Evolutionary conservation across 768 basidiomycete genomes (phyloP).

Genomic region (Kwoniella sp.): DNA sequence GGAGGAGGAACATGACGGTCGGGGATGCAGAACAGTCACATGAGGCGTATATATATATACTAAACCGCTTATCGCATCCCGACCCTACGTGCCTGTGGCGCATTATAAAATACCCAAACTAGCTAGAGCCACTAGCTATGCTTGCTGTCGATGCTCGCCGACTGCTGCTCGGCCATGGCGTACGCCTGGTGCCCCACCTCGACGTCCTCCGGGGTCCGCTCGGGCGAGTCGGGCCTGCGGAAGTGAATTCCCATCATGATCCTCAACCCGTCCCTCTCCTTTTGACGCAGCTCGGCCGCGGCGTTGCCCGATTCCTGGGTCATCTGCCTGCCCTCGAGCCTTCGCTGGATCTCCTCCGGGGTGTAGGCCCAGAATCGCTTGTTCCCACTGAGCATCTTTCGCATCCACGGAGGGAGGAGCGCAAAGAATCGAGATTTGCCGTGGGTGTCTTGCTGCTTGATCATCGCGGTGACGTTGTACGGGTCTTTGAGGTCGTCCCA

Average conservation of each 20-base stretch:
- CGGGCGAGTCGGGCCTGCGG: background rate
- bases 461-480: slow-evolving; percentile 35
- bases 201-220: no score
- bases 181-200: no score
- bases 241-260: slow-evolving; percentile 21
- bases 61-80: no score
- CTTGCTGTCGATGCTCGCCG: no score
- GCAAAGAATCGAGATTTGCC: slow-evolving; percentile 21
- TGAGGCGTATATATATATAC: no score
- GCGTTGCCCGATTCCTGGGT: slow-evolving; percentile 25
- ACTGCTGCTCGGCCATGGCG: no score
- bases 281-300: slow-evolving; percentile 33
- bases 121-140: no score
- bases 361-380: slow-evolving; percentile 39
- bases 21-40: no score
- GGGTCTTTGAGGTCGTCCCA: slow-evolving; percentile 45
- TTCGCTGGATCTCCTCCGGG: slow-evolving; percentile 35
- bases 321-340: slow-evolving; percentile 33
- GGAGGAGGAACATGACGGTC: no score
- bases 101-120: no score
- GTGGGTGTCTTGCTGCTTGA: slow-evolving; percentile 24
- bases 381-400: slow-evolving; percentile 36
- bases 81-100: no score
- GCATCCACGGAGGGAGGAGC: slow-evolving; percentile 38
- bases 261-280: slow-evolving; percentile 36